Evolutionary conservation across 2,329 filamentous ascomycete genomes (phyloP).

Genomic region (Penicillium verrucosum): DNA sequence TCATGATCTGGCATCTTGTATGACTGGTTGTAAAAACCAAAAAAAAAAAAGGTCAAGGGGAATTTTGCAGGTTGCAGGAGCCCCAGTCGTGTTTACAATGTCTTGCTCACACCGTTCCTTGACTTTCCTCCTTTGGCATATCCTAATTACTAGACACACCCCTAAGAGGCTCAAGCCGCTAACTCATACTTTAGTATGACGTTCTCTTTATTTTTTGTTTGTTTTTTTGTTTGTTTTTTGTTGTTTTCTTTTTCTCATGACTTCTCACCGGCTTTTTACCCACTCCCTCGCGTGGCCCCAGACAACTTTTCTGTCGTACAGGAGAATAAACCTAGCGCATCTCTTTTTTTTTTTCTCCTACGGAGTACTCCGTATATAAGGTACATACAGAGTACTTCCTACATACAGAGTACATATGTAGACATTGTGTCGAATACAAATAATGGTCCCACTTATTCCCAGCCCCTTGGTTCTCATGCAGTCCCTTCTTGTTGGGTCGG

Average conservation of each 20-base stretch:
- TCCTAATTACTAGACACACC: neutral
- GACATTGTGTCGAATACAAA: conserved; percentile 12
- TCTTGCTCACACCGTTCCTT: conserved; percentile 11
- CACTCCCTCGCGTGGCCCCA: conserved; percentile 21
- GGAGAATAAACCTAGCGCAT: conserved; percentile 11
- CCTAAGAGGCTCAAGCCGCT: conserved; percentile 10
- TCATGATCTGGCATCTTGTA: neutral
- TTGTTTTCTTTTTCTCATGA: neutral
- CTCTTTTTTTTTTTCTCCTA: neutral
- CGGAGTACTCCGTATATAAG: neutral
- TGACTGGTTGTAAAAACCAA: neutral
- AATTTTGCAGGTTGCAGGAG: conserved; percentile 3
- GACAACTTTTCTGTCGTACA: conserved; percentile 17
- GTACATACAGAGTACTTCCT: neutral
- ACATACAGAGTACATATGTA: neutral
- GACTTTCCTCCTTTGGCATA: conserved; percentile 4
- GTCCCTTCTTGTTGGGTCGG: conserved; percentile 23
- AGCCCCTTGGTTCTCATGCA: conserved; percentile 21
- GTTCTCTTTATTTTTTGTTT: neutral
- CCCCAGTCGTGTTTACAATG: conserved; percentile 5
- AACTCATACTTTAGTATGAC: conserved; percentile 2
- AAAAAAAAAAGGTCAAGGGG: neutral
- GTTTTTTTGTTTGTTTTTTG: neutral
- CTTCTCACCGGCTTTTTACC: conserved; percentile 22
- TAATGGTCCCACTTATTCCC: conserved; percentile 23